phyloP scores from a whole-genome alignment of 495 filamentous ascomycete genomes.

The Chaetomium fimeti region DNA sequence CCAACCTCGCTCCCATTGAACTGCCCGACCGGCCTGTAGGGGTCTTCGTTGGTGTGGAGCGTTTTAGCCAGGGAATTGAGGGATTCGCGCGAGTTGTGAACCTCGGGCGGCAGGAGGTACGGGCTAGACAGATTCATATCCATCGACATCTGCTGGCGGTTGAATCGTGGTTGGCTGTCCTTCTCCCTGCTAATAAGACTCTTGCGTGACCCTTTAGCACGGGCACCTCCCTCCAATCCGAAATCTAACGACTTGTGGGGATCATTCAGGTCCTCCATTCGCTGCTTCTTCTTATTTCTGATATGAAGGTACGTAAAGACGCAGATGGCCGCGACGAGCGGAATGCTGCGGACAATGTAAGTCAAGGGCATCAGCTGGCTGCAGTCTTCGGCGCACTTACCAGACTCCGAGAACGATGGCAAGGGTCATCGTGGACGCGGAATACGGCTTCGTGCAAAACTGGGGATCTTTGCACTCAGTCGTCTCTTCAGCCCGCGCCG shows the following conservation, averaged over 20 bases:
- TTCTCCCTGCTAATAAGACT: slow-evolving; percentile 52
- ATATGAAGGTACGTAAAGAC: slow-evolving; percentile 76
- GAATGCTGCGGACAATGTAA: slow-evolving; percentile 58
- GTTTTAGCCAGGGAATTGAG: slow-evolving; percentile 78
- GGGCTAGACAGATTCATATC: slow-evolving; percentile 78
- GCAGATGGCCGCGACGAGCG: slow-evolving; percentile 64
- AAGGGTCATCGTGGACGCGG: slow-evolving; percentile 58
- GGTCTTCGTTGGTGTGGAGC: slow-evolving; percentile 69
- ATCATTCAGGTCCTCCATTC: slow-evolving; percentile 78
- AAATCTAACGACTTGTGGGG: slow-evolving; percentile 94
- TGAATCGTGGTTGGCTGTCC: slow-evolving; percentile 52
- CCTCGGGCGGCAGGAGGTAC: slow-evolving; percentile 81
- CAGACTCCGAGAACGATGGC: slow-evolving; percentile 77
- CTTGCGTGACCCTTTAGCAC: slow-evolving; percentile 45
- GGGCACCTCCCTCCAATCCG: slow-evolving; percentile 61
- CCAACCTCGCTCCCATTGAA: slow-evolving; percentile 58
- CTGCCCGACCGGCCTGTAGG: slow-evolving; percentile 70
- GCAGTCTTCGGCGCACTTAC: slow-evolving; percentile 55
- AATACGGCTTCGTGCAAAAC: slow-evolving; percentile 57
- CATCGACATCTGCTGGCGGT: slow-evolving; percentile 78
- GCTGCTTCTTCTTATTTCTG: slow-evolving; percentile 68
- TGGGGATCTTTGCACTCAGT: slow-evolving; percentile 29
- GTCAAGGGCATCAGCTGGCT: slow-evolving; percentile 29
- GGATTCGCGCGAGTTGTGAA: slow-evolving; percentile 79
- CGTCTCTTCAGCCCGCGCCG: slow-evolving; percentile 21